Evolutionary conservation across 2,329 filamentous ascomycete genomes (phyloP), one percentile per base, ranked within the genome.

Genomic region (Microsporum canis): DNA sequence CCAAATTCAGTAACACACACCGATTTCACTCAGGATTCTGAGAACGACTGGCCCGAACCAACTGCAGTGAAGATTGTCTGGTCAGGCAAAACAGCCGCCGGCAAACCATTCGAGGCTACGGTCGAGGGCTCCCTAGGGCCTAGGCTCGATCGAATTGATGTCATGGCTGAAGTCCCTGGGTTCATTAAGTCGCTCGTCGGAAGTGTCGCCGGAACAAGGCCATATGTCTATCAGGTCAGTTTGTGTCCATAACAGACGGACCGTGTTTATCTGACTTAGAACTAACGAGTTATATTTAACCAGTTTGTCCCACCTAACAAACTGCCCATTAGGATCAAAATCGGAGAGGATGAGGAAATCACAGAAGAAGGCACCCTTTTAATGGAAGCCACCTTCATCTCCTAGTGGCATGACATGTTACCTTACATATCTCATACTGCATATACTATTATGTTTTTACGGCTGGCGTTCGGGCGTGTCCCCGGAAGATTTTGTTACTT

Each of bases 301-400:
- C 65, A 96, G 88, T 97, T 86, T 75, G 81, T 80, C 17, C 87
- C 88, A 39, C 76, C 78, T 63, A 76, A 81, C 62, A 83, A 83
- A 69, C 80, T 89, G 61, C 83, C 83, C 14, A 77, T 99, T 67
- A 92, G 94, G 80, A 70, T 99, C 68, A 94, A 91, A 76, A 81
- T 92, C 65, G 91, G 88, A 57, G 91, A 91, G 62, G 49, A n/a
- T 0, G 81, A 89, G 68, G 88, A 91, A 69, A 82, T 85, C 64
- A 79, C 81, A 17, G 92, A 97, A 74, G 79, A 91, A 70, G 94
- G 94, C 56, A 79, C 77, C 55, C 76, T 95, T 60, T 95, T 95
- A 76, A 84, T 83, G 61, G 94, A 99, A 78, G 91, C 94, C 2
- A 96, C 91, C n/a, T 99, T 97, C 78, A 95, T 99, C 76, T 91